A percentile compares a stretch with the other conserved stretches of the same genome.
These are phyloP conservation scores for Mycoemilia scoparia DNA, from an alignment of 192 early-diverging fungal genomes.

Conservation along the genomic window DNA sequence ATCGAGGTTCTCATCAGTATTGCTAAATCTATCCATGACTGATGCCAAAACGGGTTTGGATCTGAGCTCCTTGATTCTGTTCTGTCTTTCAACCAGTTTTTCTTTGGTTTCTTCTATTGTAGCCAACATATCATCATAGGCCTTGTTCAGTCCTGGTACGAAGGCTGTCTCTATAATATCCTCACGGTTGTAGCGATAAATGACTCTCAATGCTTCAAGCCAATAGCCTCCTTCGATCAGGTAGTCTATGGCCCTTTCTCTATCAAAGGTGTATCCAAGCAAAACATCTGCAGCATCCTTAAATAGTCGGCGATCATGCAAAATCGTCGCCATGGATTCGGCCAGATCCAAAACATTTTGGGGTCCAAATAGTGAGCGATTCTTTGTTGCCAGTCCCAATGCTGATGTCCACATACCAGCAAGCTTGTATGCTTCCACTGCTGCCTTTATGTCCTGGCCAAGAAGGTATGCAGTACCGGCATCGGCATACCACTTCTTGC, in stretches of 20 bases:
- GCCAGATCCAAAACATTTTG: slow-evolving; percentile 16
- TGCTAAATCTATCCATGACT: not conserved
- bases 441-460: slow-evolving; percentile 6
- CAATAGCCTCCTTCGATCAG: slow-evolving; percentile 55
- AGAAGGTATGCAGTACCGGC: slow-evolving; percentile 15
- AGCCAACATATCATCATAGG: slow-evolving; percentile 8
- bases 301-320: slow-evolving; percentile 41
- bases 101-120: slow-evolving; percentile 19
- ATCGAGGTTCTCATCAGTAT: slow-evolving; percentile 42
- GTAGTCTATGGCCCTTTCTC: slow-evolving; percentile 45
- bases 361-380: not conserved
- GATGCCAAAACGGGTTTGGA: not conserved
- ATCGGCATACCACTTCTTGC: slow-evolving; percentile 29
- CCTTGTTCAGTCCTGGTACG: slow-evolving; percentile 41
- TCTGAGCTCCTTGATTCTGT: slow-evolving; percentile 15
- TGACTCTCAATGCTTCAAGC: slow-evolving; percentile 55
- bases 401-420: slow-evolving; percentile 18
- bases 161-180: slow-evolving; percentile 67
- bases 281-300: slow-evolving; percentile 47
- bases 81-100: slow-evolving; percentile 6
- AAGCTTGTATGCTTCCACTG: slow-evolving; percentile 14
- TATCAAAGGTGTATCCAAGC: slow-evolving; percentile 52
- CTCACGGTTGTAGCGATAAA: slow-evolving; percentile 31
- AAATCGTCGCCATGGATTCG: slow-evolving; percentile 7
- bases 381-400: slow-evolving; percentile 8